A percentile compares a stretch with the other conserved stretches of the same genome.
Evolutionary conservation across 495 filamentous ascomycete genomes (phyloP).

Genomic region (Aspergillus nidulans): DNA sequence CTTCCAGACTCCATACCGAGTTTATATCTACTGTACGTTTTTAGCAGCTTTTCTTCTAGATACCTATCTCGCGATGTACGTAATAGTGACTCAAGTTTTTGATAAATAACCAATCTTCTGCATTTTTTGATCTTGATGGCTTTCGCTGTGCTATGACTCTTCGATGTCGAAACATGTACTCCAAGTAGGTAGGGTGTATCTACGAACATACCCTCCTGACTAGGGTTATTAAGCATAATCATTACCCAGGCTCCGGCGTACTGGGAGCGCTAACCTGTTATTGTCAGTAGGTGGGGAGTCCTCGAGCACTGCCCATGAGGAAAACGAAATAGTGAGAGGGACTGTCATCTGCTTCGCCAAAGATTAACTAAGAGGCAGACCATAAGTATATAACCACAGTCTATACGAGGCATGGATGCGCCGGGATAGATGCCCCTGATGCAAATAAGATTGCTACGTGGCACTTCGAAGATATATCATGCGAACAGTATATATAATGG

Average conservation of each 20-base stretch:
- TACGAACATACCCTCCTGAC: too few species aligned
- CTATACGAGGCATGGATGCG: background rate
- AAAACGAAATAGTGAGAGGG: too few species aligned
- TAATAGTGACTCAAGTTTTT: conserved; percentile 16
- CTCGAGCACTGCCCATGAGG: too few species aligned
- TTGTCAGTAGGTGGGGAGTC: too few species aligned
- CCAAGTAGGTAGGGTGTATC: background rate
- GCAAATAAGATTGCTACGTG: background rate
- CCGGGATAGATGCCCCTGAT: background rate
- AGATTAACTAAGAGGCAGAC: too few species aligned
- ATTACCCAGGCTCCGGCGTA: too few species aligned
- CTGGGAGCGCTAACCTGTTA: too few species aligned
- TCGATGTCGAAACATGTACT: background rate
- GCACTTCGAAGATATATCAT: background rate
- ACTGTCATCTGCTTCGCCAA: too few species aligned
- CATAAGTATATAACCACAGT: too few species aligned
- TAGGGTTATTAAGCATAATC: too few species aligned
- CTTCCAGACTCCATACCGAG: conserved; percentile 5
- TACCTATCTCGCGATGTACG: conserved; percentile 35
- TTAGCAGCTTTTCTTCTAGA: conserved; percentile 24
- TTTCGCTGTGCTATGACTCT: background rate
- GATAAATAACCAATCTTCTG: background rate
- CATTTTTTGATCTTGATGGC: background rate
- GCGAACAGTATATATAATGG: background rate
- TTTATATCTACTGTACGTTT: conserved; percentile 23